Conservation (phyloP, 2,329 filamentous ascomycete genomes). For the Colletotrichum theobromicola region DNA sequence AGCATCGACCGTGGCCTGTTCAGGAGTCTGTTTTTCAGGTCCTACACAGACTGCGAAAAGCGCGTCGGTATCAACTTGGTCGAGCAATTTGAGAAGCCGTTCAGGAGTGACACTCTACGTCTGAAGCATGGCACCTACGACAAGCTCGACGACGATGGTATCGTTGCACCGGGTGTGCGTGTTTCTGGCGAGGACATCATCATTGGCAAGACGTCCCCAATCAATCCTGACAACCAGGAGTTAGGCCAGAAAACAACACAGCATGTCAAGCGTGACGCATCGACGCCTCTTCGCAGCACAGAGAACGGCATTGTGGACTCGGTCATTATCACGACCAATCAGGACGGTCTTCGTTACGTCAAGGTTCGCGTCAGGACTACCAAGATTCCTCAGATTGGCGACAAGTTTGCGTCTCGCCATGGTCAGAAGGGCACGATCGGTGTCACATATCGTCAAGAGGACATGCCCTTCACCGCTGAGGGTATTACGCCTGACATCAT, state of each 20-base stretch:
- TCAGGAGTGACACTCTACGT: constrained; percentile 83
- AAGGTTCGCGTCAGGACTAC: constrained; percentile 98
- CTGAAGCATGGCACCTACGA: constrained; percentile 96
- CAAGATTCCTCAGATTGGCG: constrained; percentile 97
- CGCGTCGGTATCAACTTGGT: constrained; percentile 91
- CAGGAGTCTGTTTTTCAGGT: constrained; percentile 96
- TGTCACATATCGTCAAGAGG: constrained; percentile 96
- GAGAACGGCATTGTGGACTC: constrained; percentile 97
- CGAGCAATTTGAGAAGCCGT: constrained; percentile 95
- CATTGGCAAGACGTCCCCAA: constrained; percentile 96
- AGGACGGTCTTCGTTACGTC: constrained; percentile 92
- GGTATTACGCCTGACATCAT: constrained; percentile 94
- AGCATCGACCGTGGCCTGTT: constrained; percentile 98
- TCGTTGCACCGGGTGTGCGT: constrained; percentile 90
- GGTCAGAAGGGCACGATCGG: constrained; percentile 99
- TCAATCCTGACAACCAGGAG: constrained; percentile 91
- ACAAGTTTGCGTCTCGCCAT: constrained; percentile 99
- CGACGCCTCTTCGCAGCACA: constrained; percentile 90
- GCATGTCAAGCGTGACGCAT: constrained; percentile 94
- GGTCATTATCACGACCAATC: constrained; percentile 92
- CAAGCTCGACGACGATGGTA: constrained; percentile 96
- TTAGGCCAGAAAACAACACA: constrained; percentile 88
- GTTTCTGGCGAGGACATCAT: constrained; percentile 99
- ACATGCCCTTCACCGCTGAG: constrained; percentile 96
- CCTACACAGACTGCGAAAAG: constrained; percentile 97